Evolutionary conservation across 1,139 yeast species (phyloP).

Genomic region (Geotrichum australiense): DNA sequence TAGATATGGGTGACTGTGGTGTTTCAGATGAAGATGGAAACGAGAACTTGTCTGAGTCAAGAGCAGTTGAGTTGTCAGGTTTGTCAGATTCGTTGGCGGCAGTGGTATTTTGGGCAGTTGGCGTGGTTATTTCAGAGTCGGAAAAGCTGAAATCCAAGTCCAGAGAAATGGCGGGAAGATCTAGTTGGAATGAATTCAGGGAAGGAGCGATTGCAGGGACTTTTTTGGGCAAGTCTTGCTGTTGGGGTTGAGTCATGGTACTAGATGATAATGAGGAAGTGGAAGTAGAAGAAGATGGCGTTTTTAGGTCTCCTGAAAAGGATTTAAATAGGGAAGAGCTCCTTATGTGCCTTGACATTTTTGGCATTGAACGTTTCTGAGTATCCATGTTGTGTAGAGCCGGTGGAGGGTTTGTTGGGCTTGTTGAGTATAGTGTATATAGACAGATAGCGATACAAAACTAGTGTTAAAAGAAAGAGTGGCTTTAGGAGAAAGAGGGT

Average conservation of each 20-base stretch:
- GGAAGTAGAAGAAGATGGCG: neutral
- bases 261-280: neutral
- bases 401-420: neutral
- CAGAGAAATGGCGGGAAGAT: neutral
- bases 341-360: conserved; percentile 6
- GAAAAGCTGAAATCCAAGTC: neutral
- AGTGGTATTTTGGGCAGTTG: neutral
- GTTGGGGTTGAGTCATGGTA: neutral
- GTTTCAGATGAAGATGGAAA: conserved; percentile 15
- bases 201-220: conserved; percentile 7
- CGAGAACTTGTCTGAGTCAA: conserved; percentile 6
- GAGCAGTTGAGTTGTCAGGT: neutral
- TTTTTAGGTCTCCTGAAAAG: conserved; percentile 9
- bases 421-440: neutral
- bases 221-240: conserved; percentile 1
- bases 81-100: neutral
- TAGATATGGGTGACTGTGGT: conserved; percentile 23
- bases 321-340: conserved; percentile 13
- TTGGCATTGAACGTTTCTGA: no score
- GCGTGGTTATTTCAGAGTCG: neutral
- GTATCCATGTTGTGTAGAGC: no score
- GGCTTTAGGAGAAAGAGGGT: neutral
- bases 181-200: conserved; percentile 4
- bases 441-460: neutral
- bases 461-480: neutral